Percentiles rank a stretch among this genome's conserved stretches.
Conservation (phyloP, 768 basidiomycete genomes). For the Auricularia sp. region DNA sequence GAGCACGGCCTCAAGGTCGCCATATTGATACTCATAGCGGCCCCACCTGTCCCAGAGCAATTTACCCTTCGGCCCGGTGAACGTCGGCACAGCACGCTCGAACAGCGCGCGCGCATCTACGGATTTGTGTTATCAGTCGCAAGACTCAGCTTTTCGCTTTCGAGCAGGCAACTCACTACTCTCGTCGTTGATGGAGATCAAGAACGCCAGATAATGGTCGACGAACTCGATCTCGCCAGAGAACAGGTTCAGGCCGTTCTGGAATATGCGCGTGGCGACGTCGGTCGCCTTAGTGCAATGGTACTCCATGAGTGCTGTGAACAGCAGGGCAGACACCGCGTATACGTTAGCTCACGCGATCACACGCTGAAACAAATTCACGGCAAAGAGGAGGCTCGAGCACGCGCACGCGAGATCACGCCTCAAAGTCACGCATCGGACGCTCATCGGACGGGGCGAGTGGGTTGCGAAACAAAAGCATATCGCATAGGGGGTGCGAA, state of each 20-base stretch:
- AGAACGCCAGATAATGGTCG: slow-evolving; percentile 80
- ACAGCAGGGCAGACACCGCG: neutral
- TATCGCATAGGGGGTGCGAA: neutral
- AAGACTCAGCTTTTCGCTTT: neutral
- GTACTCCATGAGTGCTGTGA: slow-evolving; percentile 84
- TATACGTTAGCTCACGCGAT: neutral
- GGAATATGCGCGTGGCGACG: slow-evolving; percentile 86
- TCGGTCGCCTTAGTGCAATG: slow-evolving; percentile 70
- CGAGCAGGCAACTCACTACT: slow-evolving; percentile 54
- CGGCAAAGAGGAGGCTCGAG: too few species aligned
- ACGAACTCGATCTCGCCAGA: slow-evolving; percentile 79
- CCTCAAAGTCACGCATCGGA: too few species aligned
- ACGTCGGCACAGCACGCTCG: slow-evolving; percentile 74
- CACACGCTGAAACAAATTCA: too few species aligned
- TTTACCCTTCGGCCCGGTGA: slow-evolving; percentile 58
- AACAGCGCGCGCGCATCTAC: slow-evolving; percentile 93
- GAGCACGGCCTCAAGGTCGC: slow-evolving; percentile 79
- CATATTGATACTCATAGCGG: slow-evolving; percentile 88
- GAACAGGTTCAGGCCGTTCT: slow-evolving; percentile 81
- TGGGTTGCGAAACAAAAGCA: neutral
- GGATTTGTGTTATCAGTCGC: slow-evolving; percentile 2
- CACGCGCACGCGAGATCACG: too few species aligned
- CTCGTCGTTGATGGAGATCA: slow-evolving; percentile 91
- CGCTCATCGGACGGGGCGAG: too few species aligned
- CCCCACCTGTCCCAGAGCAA: slow-evolving; percentile 96